phyloP scores from a whole-genome alignment of 257 asterid genomes.

The Jacaranda mimosifolia region DNA sequence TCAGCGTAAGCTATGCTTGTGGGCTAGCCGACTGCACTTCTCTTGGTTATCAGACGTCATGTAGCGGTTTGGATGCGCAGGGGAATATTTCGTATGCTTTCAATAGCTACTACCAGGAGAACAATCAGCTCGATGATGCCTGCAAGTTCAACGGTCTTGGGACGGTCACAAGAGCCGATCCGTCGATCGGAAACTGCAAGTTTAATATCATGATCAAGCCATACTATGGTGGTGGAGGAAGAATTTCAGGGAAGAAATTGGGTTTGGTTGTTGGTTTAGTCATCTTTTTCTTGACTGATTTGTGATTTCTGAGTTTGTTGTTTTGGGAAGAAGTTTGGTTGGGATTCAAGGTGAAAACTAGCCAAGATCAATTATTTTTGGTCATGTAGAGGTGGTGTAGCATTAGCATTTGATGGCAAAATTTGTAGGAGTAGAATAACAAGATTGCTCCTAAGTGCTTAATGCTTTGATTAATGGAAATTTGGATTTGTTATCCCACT shows the following conservation, averaged over 20 bases:
- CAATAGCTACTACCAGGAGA: slow-evolving; percentile 80
- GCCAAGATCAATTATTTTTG: background rate
- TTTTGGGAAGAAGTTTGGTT: slow-evolving; percentile 20
- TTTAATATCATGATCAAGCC: slow-evolving; percentile 64
- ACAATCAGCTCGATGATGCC: slow-evolving; percentile 67
- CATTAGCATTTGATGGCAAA: slow-evolving; percentile 33
- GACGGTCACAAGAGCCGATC: slow-evolving; percentile 72
- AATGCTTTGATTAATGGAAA: background rate
- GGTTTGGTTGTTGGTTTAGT: slow-evolving; percentile 42
- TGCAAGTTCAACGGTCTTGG: slow-evolving; percentile 74
- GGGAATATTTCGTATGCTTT: slow-evolving; percentile 76
- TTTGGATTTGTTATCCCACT: background rate
- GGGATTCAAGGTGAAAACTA: slow-evolving; percentile 22
- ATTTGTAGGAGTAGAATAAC: slow-evolving; percentile 20
- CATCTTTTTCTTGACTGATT: slow-evolving; percentile 50
- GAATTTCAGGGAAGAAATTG: slow-evolving; percentile 28
- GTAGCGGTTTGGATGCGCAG: slow-evolving; percentile 61
- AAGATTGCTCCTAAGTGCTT: slow-evolving; percentile 12
- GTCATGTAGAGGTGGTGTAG: background rate
- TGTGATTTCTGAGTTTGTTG: slow-evolving; percentile 37
- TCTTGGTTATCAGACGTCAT: slow-evolving; percentile 76
- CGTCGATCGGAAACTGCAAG: slow-evolving; percentile 67
- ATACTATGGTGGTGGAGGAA: slow-evolving; percentile 56
- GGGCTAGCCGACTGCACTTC: slow-evolving; percentile 74
- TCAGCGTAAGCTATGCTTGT: slow-evolving; percentile 79